Conservation (phyloP, 352 stramenopile genomes). For the Pythium pectinolyticum region DNA sequence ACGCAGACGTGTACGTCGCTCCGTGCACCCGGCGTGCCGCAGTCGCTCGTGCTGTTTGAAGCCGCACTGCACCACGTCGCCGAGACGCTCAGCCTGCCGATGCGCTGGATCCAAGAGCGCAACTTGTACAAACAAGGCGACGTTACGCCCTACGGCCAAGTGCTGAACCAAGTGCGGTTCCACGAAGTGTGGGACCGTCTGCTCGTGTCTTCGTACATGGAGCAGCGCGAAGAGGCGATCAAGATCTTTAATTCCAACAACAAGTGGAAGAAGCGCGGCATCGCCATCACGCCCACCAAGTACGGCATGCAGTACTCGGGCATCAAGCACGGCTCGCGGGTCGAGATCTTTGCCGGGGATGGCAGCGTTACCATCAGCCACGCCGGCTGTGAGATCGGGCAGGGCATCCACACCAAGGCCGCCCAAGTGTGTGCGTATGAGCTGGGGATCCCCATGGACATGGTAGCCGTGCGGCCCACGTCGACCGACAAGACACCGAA, state of each 20-base stretch:
- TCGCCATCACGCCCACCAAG: conserved; percentile 73
- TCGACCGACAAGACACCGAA: conserved; percentile 57
- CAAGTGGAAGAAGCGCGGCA: conserved; percentile 49
- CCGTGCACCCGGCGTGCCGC: conserved; percentile 43
- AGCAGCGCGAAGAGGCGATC: conserved; percentile 31
- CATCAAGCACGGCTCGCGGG: conserved; percentile 33
- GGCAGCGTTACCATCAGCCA: conserved; percentile 42
- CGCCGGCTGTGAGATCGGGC: conserved; percentile 52
- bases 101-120: conserved; percentile 36
- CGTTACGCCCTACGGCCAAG: conserved; percentile 35
- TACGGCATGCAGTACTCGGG: conserved; percentile 41
- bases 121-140: conserved; percentile 42
- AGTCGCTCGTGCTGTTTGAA: conserved; percentile 40
- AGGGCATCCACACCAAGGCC: conserved; percentile 72
- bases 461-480: conserved; percentile 48
- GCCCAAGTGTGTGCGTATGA: conserved; percentile 50
- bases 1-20: conserved; percentile 45
- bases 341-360: conserved; percentile 51
- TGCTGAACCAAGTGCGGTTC: conserved; percentile 35
- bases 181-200: conserved; percentile 39
- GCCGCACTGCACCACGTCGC: conserved; percentile 42
- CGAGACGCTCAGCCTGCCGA: conserved; percentile 27
- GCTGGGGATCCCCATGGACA: conserved; percentile 37
- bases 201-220: conserved; percentile 27
- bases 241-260: conserved; percentile 46